Conservation (phyloP, 768 basidiomycete species). For the Russula foetens region DNA sequence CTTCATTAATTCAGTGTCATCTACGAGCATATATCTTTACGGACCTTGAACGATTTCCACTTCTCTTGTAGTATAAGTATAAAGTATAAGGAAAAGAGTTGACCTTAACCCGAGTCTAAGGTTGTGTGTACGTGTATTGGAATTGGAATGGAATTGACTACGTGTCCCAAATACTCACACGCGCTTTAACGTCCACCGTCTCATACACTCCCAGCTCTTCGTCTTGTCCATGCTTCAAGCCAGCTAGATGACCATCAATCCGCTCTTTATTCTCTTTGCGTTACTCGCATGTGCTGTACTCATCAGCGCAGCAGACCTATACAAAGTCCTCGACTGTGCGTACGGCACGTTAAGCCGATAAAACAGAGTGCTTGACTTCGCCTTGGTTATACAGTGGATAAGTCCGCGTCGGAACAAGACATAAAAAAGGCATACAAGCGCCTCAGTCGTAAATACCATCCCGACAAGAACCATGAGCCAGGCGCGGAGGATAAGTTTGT, state of each 20-base stretch:
- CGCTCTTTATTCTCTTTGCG: slow-evolving; percentile 25
- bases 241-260: slow-evolving; percentile 24
- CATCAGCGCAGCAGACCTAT: slow-evolving; percentile 59
- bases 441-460: slow-evolving; percentile 82
- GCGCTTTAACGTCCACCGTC: too few relatives aligned
- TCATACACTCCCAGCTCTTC: not conserved
- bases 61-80: too few relatives aligned
- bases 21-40: not conserved
- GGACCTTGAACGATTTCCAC: not conserved
- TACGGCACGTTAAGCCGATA: slow-evolving; percentile 27
- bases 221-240: slow-evolving; percentile 13
- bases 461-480: slow-evolving; percentile 89
- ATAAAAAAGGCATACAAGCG: slow-evolving; percentile 90
- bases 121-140: slow-evolving; percentile 9
- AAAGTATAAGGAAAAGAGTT: not conserved
- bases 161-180: not conserved
- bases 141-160: not conserved
- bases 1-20: not conserved
- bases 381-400: slow-evolving; percentile 40
- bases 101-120: slow-evolving; percentile 11
- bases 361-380: slow-evolving; percentile 18
- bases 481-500: slow-evolving; percentile 82
- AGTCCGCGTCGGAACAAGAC: slow-evolving; percentile 77
- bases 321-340: slow-evolving; percentile 77
- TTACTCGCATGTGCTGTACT: slow-evolving; percentile 30